Conservation (phyloP, 768 basidiomycete species). For the Mycena rosella region DNA sequence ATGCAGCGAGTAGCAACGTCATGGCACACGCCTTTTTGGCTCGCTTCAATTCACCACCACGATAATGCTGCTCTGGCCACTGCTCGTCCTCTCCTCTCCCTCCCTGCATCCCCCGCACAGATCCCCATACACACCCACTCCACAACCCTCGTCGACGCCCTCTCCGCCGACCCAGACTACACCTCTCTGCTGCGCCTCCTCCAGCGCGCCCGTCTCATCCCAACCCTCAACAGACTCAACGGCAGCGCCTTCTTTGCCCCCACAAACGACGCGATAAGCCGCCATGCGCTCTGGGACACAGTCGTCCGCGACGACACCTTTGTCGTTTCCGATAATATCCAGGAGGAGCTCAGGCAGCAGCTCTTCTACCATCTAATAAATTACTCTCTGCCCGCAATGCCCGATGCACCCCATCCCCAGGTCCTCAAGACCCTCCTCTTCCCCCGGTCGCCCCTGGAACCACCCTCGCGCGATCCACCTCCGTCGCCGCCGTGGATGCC, state of each 20-base stretch:
- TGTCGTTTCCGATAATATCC: constrained; percentile 79
- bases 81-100: constrained; percentile 36
- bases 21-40: too few relatives aligned
- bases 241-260: constrained; percentile 93
- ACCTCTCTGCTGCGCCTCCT: constrained; percentile 80
- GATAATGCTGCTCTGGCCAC: constrained; percentile 29
- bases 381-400: constrained; percentile 69
- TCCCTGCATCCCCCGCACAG: constrained; percentile 38
- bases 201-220: constrained; percentile 89
- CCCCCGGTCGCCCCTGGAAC: constrained; percentile 70
- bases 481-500: constrained; percentile 91
- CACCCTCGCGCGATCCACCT: constrained; percentile 76
- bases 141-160: constrained; percentile 80
- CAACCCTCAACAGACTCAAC: constrained; percentile 90
- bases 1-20: too few relatives aligned
- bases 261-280: constrained; percentile 89
- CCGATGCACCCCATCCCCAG: constrained; percentile 52
- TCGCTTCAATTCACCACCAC: not conserved
- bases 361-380: constrained; percentile 96
- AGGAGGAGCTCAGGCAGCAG: constrained; percentile 88
- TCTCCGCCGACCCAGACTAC: constrained; percentile 83
- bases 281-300: constrained; percentile 58
- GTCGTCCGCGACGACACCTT: constrained; percentile 54
- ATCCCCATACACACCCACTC: constrained; percentile 43
- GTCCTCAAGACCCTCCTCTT: constrained; percentile 76